Percentiles rank a stretch among this genome's conserved stretches.
Evolutionary conservation across 2,329 filamentous ascomycete species (phyloP).

Genomic region (Alternaria viburni): DNA sequence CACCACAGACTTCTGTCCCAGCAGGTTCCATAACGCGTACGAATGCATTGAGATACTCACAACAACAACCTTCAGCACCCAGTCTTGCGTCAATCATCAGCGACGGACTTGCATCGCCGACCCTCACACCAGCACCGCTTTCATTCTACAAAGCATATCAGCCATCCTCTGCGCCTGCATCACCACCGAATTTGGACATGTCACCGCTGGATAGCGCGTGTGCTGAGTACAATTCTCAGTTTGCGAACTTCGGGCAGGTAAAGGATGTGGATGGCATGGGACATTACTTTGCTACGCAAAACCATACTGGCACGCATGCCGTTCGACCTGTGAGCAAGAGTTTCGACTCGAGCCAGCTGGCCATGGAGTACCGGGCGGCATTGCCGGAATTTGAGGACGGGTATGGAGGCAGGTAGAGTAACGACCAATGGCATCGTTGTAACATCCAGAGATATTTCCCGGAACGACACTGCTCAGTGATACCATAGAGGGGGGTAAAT

Average conservation of each 20-base stretch:
- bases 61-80: slow-evolving; percentile 16
- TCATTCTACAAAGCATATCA: slow-evolving; percentile 32
- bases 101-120: slow-evolving; percentile 4
- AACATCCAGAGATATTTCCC: background rate
- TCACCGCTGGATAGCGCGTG: background rate
- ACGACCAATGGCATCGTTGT: background rate
- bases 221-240: background rate
- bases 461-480: background rate
- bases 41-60: slow-evolving; percentile 17
- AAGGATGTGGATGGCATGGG: slow-evolving; percentile 6
- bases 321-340: background rate
- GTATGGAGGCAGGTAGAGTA: slow-evolving; percentile 11
- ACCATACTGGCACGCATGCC: slow-evolving; percentile 16
- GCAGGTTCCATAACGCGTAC: background rate
- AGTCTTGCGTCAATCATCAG: slow-evolving; percentile 1
- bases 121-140: slow-evolving; percentile 6
- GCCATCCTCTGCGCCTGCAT: background rate
- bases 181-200: background rate
- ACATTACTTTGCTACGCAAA: slow-evolving; percentile 16
- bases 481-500: background rate
- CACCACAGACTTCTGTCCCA: background rate
- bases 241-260: background rate
- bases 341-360: slow-evolving; percentile 26
- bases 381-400: slow-evolving; percentile 28
- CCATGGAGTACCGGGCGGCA: slow-evolving; percentile 32